phyloP scores from a whole-genome alignment of 352 stramenopile species.

The Phytopythium delawarense region DNA sequence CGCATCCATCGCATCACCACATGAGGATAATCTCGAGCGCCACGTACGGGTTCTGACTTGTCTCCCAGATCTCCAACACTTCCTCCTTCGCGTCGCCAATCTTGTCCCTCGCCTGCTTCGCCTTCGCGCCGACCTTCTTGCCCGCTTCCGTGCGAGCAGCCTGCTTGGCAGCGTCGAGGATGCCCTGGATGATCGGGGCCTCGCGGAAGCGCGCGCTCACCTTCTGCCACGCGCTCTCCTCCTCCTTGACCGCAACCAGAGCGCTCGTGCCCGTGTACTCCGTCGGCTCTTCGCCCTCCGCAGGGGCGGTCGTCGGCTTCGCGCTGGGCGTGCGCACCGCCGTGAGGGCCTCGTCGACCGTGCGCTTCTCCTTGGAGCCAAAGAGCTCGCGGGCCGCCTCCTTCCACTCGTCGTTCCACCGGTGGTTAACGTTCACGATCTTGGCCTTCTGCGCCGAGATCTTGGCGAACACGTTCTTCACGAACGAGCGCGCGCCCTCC shows the following conservation, averaged over 20 bases:
- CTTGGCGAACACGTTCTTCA: constrained; percentile 50
- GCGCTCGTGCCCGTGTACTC: constrained; percentile 74
- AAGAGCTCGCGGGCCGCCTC: constrained; percentile 77
- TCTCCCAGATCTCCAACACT: constrained; percentile 96
- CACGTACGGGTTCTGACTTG: constrained; percentile 95
- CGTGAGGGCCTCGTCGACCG: constrained; percentile 71
- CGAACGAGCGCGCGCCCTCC: constrained; percentile 43
- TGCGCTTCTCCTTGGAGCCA: constrained; percentile 61
- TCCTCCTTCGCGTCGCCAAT: constrained; percentile 80
- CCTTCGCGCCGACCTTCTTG: constrained; percentile 63
- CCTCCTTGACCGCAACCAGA: constrained; percentile 89
- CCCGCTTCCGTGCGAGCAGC: constrained; percentile 73
- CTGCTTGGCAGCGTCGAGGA: constrained; percentile 78
- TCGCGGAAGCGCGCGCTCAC: constrained; percentile 92
- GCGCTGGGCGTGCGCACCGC: constrained; percentile 52
- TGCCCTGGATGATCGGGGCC: constrained; percentile 93
- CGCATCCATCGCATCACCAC: background rate
- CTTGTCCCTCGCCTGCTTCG: constrained; percentile 78
- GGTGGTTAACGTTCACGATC: constrained; percentile 46
- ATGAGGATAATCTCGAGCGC: background rate
- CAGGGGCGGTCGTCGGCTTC: constrained; percentile 23
- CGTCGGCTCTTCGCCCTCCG: constrained; percentile 30
- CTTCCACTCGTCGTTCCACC: constrained; percentile 66
- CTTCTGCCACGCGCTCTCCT: constrained; percentile 92
- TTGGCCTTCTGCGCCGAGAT: constrained; percentile 55